These are phyloP conservation scores for Botrytis pseudocinerea DNA, from an alignment of 2,329 filamentous ascomycete genomes.

Conservation along the genomic window DNA sequence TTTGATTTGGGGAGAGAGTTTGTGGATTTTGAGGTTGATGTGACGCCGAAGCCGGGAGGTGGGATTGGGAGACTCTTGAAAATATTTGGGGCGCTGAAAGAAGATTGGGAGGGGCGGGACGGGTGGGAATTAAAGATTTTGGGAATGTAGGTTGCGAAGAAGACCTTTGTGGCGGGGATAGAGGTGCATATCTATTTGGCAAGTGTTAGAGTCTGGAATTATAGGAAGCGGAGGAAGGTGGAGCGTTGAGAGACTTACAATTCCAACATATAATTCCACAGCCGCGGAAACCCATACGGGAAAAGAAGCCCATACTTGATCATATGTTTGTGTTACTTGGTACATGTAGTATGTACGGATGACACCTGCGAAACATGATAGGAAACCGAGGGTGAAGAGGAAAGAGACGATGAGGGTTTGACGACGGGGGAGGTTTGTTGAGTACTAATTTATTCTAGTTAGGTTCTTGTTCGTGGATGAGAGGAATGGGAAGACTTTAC, in stretches of 20 bases:
- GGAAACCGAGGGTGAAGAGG: constrained; percentile 53
- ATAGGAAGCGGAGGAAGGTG: no score
- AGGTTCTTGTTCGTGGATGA: neutral
- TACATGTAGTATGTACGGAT: constrained; percentile 45
- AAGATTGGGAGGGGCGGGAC: neutral
- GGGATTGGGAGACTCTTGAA: neutral
- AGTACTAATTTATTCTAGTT: constrained; percentile 42
- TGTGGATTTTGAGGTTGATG: neutral
- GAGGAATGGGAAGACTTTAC: constrained; percentile 3
- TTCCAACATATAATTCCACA: constrained; percentile 47
- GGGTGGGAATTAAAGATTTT: constrained; percentile 1
- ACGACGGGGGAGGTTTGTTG: constrained; percentile 48
- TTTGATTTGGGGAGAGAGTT: neutral
- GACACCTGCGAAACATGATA: constrained; percentile 47
- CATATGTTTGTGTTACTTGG: constrained; percentile 37
- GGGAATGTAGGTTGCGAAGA: constrained; percentile 45
- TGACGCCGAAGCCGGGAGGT: neutral
- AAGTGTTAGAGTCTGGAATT: neutral
- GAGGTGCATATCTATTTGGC: constrained; percentile 46
- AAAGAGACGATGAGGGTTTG: constrained; percentile 50
- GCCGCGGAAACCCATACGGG: constrained; percentile 42
- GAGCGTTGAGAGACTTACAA: constrained; percentile 31
- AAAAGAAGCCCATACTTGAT: constrained; percentile 44
- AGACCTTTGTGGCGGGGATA: constrained; percentile 47
- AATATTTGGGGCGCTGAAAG: neutral